Evolutionary conservation across 495 filamentous ascomycete species (phyloP).

Genomic region (Tuber indicum): DNA sequence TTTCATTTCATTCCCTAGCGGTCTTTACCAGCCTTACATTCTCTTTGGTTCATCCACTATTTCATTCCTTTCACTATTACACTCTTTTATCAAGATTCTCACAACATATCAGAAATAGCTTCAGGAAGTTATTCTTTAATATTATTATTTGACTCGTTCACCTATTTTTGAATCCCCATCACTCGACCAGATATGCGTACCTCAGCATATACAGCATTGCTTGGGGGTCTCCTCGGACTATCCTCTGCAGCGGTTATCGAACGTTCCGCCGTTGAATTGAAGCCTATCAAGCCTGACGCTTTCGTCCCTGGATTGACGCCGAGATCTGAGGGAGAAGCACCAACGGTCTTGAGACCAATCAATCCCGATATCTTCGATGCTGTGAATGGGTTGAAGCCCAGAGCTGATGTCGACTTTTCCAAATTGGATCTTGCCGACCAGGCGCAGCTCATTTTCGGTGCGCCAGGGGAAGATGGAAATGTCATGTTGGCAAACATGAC

Average conservation of each 20-base stretch:
- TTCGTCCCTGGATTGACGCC: background rate
- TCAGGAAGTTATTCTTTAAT: constrained; percentile 24
- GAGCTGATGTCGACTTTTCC: constrained; percentile 37
- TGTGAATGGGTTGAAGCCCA: constrained; percentile 11
- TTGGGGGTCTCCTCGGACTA: constrained; percentile 6
- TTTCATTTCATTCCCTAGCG: background rate
- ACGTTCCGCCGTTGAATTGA: background rate
- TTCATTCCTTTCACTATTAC: background rate
- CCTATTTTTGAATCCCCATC: background rate
- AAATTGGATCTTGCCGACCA: constrained; percentile 37
- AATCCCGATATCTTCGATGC: constrained; percentile 18
- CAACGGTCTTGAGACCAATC: constrained; percentile 25
- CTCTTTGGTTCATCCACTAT: background rate
- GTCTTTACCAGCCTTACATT: background rate
- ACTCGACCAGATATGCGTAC: constrained; percentile 12
- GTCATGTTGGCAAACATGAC: constrained; percentile 44
- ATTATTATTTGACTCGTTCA: background rate
- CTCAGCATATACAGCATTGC: background rate
- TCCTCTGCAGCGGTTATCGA: constrained; percentile 22
- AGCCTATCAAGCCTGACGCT: background rate
- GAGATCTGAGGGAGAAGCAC: background rate
- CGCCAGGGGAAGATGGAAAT: constrained; percentile 36
- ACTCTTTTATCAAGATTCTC: background rate
- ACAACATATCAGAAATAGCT: constrained; percentile 19
- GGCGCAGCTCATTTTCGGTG: constrained; percentile 42